Conservation (phyloP, 176 grass and related monocot species). For the Carex pumila region DNA sequence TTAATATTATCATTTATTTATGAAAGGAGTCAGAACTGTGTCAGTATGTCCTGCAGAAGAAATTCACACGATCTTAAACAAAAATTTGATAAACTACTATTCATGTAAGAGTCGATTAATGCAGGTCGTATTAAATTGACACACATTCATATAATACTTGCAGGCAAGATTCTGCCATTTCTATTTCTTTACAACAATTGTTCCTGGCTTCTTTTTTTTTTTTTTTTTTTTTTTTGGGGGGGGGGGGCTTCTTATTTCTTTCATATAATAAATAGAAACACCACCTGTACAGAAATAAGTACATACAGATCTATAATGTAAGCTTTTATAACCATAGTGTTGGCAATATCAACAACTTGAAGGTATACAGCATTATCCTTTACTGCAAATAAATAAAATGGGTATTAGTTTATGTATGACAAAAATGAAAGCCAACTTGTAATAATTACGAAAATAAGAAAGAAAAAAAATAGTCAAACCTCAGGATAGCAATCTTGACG, state of each 20-base stretch:
- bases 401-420: background rate
- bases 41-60: background rate
- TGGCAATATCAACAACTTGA: background rate
- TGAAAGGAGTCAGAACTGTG: background rate
- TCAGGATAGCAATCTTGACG: constrained; percentile 26
- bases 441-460: background rate
- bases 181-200: background rate
- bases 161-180: background rate
- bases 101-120: background rate
- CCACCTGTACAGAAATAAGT: background rate
- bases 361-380: background rate
- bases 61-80: background rate
- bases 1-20: too few species aligned
- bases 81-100: background rate
- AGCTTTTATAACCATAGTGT: background rate
- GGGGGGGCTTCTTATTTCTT: background rate
- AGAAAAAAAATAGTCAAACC: constrained; percentile 1
- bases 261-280: background rate
- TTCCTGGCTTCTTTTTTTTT: background rate
- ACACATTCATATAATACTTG: background rate
- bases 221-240: too few species aligned
- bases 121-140: background rate
- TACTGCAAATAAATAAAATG: background rate
- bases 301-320: background rate
- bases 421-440: background rate